phyloP scores from a whole-genome alignment of 768 basidiomycete species.

The Naganishia vaughanmartiniae region DNA sequence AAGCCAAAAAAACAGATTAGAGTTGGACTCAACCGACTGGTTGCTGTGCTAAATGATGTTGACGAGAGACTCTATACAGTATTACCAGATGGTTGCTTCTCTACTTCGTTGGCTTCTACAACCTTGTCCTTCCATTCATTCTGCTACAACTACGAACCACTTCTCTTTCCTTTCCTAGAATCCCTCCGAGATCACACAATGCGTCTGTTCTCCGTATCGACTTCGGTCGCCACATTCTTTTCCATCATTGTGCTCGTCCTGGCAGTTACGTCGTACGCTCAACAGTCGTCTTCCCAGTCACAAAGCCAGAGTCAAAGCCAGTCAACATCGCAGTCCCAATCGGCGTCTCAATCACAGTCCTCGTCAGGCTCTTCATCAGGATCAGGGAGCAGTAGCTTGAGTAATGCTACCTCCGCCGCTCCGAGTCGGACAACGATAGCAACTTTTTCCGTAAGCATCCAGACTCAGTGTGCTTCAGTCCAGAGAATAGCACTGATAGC shows the following conservation, averaged over 20 bases:
- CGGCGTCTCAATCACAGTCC: not conserved
- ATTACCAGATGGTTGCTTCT: too few species aligned
- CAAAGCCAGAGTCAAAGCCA: conserved; percentile 1
- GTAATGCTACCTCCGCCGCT: conserved; percentile 19
- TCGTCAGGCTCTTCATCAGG: conserved; percentile 18
- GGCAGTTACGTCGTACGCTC: not conserved
- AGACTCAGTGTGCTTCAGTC: not conserved
- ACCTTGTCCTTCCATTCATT: too few species aligned
- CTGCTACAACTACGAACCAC: too few species aligned
- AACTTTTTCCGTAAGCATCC: conserved; percentile 22
- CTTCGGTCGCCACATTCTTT: not conserved
- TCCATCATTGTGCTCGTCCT: not conserved
- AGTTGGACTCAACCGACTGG: too few species aligned
- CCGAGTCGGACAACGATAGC: conserved; percentile 20
- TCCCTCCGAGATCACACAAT: not conserved
- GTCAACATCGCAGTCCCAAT: not conserved
- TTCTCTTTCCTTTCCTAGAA: too few species aligned
- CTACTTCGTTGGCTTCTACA: too few species aligned
- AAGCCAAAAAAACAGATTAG: too few species aligned
- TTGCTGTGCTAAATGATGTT: too few species aligned
- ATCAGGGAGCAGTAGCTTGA: conserved; percentile 3
- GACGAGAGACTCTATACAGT: too few species aligned
- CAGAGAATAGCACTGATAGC: not conserved
- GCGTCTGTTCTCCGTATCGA: not conserved
- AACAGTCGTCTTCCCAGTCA: not conserved